Percentiles rank a stretch among this genome's conserved stretches.
Evolutionary conservation across 495 filamentous ascomycete genomes (phyloP).

Genomic region (Talaromyces adpressus): DNA sequence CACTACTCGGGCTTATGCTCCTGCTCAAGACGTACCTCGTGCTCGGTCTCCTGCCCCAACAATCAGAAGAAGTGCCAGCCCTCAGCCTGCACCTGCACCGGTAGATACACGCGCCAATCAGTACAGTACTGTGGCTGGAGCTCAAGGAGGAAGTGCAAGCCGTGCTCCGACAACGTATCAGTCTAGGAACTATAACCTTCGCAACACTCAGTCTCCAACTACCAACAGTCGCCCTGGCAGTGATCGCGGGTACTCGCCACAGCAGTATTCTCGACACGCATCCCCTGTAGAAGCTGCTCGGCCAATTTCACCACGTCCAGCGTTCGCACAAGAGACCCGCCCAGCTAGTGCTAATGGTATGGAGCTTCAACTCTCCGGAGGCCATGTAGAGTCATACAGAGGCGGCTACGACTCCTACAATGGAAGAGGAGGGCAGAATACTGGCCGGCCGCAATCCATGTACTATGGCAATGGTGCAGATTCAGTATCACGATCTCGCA

Average conservation of each 20-base stretch:
- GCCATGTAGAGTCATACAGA: constrained; percentile 39
- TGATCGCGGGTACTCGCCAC: constrained; percentile 48
- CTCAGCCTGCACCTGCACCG: constrained; percentile 31
- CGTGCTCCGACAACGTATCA: constrained; percentile 32
- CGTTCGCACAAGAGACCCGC: constrained; percentile 51
- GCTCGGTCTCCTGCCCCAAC: constrained; percentile 36
- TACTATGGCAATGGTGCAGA: constrained; percentile 52
- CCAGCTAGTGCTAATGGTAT: constrained; percentile 65
- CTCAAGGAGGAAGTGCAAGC: constrained; percentile 18
- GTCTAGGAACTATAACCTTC: constrained; percentile 32
- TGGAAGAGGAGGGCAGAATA: constrained; percentile 37
- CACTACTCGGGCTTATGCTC: constrained; percentile 21
- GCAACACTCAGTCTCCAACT: constrained; percentile 33
- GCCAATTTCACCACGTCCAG: constrained; percentile 52
- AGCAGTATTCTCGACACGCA: constrained; percentile 42
- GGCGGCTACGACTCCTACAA: constrained; percentile 44
- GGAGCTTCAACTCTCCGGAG: constrained; percentile 71
- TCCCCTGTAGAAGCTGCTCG: constrained; percentile 49
- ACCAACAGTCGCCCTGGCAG: constrained; percentile 9
- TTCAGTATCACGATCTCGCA: constrained; percentile 51
- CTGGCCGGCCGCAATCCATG: constrained; percentile 43
- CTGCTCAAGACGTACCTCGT: constrained; percentile 35
- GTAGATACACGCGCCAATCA: constrained; percentile 29
- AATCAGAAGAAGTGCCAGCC: constrained; percentile 46
- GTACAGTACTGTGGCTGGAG: constrained; percentile 17